These are phyloP conservation scores for Trichoderma atrobrunneum DNA, from an alignment of 2,329 filamentous ascomycete genomes.

Conservation along the genomic window DNA sequence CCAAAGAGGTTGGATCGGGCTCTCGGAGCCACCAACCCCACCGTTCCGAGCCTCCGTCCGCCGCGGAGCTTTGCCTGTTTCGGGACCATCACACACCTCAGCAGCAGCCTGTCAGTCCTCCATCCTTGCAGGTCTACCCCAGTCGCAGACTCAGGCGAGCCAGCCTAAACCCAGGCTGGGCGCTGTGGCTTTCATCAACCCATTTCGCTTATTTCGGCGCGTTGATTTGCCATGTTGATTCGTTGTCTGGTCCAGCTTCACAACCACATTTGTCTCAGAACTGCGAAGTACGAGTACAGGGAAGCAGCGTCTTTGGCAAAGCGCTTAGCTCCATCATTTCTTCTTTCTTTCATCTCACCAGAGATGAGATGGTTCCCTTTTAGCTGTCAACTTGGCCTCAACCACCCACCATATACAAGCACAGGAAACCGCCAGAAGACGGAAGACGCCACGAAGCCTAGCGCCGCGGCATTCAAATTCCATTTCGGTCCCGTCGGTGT, in stretches of 20 bases:
- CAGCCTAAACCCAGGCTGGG: not conserved
- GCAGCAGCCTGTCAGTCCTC: conserved; percentile 8
- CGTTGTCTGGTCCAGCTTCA: not conserved
- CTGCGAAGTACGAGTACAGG: not conserved
- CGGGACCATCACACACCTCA: conserved; percentile 12
- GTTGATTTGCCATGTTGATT: conserved; percentile 16
- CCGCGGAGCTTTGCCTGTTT: conserved; percentile 20
- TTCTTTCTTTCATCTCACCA: not conserved
- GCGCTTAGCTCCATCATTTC: not conserved
- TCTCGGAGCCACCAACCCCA: conserved; percentile 17
- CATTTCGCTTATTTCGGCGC: conserved; percentile 19
- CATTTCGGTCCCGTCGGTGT: conserved; percentile 10
- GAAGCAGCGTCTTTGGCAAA: conserved; percentile 1
- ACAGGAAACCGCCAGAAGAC: not conserved
- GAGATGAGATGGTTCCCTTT: not conserved
- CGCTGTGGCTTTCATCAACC: conserved; percentile 15
- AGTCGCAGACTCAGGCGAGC: not conserved
- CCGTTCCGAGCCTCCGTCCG: conserved; percentile 19
- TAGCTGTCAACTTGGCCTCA: not conserved
- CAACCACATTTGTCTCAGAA: not conserved
- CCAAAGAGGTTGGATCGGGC: conserved; percentile 1
- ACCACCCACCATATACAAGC: not conserved
- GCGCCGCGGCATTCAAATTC: not conserved
- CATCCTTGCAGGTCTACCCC: not conserved
- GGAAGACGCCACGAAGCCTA: conserved; percentile 3